These are phyloP conservation scores for Seiridium cupressi DNA, from an alignment of 2,329 filamentous ascomycete genomes.

Conservation along the genomic window DNA sequence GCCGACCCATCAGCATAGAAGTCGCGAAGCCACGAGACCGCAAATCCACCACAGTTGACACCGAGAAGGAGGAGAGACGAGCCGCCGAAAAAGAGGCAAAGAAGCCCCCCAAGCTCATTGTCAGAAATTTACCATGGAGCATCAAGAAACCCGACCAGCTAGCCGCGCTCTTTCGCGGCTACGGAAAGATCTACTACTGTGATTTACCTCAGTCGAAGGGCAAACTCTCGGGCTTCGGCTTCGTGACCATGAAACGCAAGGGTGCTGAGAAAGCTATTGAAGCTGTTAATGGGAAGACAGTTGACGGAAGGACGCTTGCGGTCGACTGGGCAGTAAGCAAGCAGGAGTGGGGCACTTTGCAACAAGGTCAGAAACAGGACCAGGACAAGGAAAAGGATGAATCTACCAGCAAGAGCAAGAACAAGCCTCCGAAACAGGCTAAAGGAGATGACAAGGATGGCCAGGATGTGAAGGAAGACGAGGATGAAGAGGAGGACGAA, in stretches of 20 bases:
- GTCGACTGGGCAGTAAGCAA: slow-evolving; percentile 98
- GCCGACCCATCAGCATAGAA: slow-evolving; percentile 81
- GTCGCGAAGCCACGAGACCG: slow-evolving; percentile 83
- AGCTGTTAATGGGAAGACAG: slow-evolving; percentile 81
- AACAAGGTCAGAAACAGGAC: slow-evolving; percentile 35
- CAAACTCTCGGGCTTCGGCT: slow-evolving; percentile 84
- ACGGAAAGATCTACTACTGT: slow-evolving; percentile 86
- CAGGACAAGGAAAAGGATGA: slow-evolving; percentile 27
- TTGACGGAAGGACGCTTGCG: slow-evolving; percentile 84
- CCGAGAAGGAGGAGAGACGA: slow-evolving; percentile 54
- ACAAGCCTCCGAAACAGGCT: slow-evolving; percentile 33
- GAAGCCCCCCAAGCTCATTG: slow-evolving; percentile 74
- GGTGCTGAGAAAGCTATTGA: slow-evolving; percentile 89
- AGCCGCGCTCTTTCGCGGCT: slow-evolving; percentile 75
- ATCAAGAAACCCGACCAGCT: slow-evolving; percentile 85
- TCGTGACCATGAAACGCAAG: slow-evolving; percentile 81
- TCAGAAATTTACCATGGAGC: slow-evolving; percentile 94
- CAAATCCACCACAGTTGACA: slow-evolving; percentile 22
- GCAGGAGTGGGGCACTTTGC: slow-evolving; percentile 72
- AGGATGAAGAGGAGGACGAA: slow-evolving; percentile 39
- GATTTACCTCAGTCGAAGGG: slow-evolving; percentile 78
- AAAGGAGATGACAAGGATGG: slow-evolving; percentile 22
- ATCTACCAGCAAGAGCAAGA: slow-evolving; percentile 35
- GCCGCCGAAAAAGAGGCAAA: slow-evolving; percentile 60
- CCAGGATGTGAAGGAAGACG: slow-evolving; percentile 23